Base-by-base conservation (phyloP, 345 rosid genomes). In the Excoecaria cochinchinensis region DNA sequence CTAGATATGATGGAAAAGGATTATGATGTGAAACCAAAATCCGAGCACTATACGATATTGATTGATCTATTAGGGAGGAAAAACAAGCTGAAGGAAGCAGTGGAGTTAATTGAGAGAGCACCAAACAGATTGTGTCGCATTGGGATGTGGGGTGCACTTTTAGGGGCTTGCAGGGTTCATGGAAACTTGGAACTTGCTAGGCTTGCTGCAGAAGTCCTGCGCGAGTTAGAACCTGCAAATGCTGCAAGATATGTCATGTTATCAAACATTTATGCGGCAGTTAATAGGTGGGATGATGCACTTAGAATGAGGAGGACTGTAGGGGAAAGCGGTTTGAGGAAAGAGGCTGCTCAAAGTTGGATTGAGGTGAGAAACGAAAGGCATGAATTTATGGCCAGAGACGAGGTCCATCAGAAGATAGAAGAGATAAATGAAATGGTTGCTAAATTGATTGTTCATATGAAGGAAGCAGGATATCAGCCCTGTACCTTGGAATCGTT, bases 81-180 rank as follows among this genome's bases (percentile, higher is more conserved):
- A 77, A 81, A 87, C 66, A 83, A 78, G 60, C 80, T 85, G 59
- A 65, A 70, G 69, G 88, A 83, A 74, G 87, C 86, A 38, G 63
- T 82, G 68, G 71, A 77, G 48, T 71, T 87, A 61, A 80, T 87
- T 17, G 68, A 73, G 76, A 77, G 25, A 56, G 67, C 74, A 22
- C 81, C 86, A 42, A 66, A 69, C 31, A 73, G 79, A 55, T 62
- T 76, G 31, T 36, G 67, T 48, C 75, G 72, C 62, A 76, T 76
- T 16, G 88, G 84, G 44, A 76, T 87, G 82, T 85, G 87, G 90
- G 90, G 90, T 55, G 80, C 87, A 3, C 72, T 85, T 74, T 79
- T 87, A 53, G 85, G 80, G 70, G 84, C 87, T 65, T 83, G 85
- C 53, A 80, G 80, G 36, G 73, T 87, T 67, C 84, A 82, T 67